Evolutionary conservation across 225 moss, liverwort and hornwort genomes (phyloP).

Genomic region (Polytrichum formosum): DNA sequence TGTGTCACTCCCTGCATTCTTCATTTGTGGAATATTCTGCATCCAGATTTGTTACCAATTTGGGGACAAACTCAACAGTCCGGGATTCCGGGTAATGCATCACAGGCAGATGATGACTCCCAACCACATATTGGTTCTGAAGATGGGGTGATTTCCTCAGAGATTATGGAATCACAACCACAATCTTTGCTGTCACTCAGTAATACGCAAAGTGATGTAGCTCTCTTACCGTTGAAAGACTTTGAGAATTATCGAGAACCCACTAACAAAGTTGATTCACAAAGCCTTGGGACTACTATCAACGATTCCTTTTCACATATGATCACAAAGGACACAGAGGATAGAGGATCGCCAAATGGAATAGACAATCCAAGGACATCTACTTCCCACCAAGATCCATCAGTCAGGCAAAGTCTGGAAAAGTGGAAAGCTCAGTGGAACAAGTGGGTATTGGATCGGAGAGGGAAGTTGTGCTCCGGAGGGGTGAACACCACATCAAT

Average conservation of each 20-base stretch:
- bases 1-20: conserved; percentile 90
- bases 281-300: conserved; percentile 2
- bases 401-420: conserved; percentile 19
- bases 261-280: conserved; percentile 9
- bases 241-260: conserved; percentile 12
- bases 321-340: conserved; percentile 14
- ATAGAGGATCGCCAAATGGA: conserved; percentile 16
- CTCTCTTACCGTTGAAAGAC: conserved; percentile 28
- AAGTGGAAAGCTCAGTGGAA: conserved; percentile 36
- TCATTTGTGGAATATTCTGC: conserved; percentile 71
- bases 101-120: conserved; percentile 20
- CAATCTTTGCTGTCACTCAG: conserved; percentile 8
- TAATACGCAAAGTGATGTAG: conserved; percentile 18
- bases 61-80: conserved; percentile 26
- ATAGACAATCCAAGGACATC: conserved; percentile 8
- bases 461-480: conserved; percentile 31
- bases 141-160: conserved; percentile 13
- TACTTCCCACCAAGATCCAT: background rate
- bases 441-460: conserved; percentile 43
- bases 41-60: conserved; percentile 42
- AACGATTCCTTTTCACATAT: conserved; percentile 14
- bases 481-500: conserved; percentile 24
- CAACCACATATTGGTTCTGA: conserved; percentile 14
- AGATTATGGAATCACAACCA: conserved; percentile 10
- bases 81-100: conserved; percentile 7